Evolutionary conservation across 352 stramenopile genomes (phyloP).

Genomic region (Pythium rishiriense): DNA sequence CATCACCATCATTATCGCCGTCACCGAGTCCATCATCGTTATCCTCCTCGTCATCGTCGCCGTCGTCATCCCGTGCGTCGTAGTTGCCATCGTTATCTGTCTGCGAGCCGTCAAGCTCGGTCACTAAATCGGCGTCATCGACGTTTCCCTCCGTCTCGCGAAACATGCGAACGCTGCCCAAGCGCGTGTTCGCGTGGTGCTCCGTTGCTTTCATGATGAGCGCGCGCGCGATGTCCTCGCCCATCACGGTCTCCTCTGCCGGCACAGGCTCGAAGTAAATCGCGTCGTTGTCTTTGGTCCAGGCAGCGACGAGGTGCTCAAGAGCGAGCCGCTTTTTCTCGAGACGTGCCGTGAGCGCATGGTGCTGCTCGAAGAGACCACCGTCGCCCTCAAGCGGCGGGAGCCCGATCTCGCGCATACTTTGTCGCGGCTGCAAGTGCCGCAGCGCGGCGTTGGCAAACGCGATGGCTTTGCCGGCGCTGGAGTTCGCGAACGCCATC

Average conservation of each 20-base stretch:
- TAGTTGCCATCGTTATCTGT: slow-evolving; percentile 1
- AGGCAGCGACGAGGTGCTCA: slow-evolving; percentile 5
- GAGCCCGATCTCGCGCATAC: slow-evolving; percentile 26
- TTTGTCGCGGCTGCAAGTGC: slow-evolving; percentile 30
- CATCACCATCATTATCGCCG: background rate
- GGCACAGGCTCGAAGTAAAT: slow-evolving; percentile 37
- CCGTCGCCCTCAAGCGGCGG: slow-evolving; percentile 18
- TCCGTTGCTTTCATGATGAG: slow-evolving; percentile 36
- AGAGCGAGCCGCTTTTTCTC: slow-evolving; percentile 22
- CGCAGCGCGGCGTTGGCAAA: slow-evolving; percentile 20
- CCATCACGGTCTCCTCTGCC: slow-evolving; percentile 25
- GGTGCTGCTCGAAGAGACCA: slow-evolving; percentile 13
- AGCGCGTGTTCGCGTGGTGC: slow-evolving; percentile 21
- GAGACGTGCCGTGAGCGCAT: slow-evolving; percentile 7
- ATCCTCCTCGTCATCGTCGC: slow-evolving; percentile 15
- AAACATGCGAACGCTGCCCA: slow-evolving; percentile 21
- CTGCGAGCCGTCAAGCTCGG: slow-evolving; percentile 1
- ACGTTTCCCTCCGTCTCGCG: background rate
- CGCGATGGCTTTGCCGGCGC: slow-evolving; percentile 35
- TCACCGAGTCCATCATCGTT: background rate
- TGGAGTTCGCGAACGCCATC: slow-evolving; percentile 20
- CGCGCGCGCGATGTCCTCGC: slow-evolving; percentile 21
- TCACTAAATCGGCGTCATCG: slow-evolving; percentile 5
- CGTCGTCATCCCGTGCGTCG: slow-evolving; percentile 12
- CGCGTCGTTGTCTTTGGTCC: slow-evolving; percentile 34